Evolutionary conservation across 2,329 filamentous ascomycete species (phyloP), one percentile per base, ranked within the genome.

Genomic region (Chaetomium olivaceum): DNA sequence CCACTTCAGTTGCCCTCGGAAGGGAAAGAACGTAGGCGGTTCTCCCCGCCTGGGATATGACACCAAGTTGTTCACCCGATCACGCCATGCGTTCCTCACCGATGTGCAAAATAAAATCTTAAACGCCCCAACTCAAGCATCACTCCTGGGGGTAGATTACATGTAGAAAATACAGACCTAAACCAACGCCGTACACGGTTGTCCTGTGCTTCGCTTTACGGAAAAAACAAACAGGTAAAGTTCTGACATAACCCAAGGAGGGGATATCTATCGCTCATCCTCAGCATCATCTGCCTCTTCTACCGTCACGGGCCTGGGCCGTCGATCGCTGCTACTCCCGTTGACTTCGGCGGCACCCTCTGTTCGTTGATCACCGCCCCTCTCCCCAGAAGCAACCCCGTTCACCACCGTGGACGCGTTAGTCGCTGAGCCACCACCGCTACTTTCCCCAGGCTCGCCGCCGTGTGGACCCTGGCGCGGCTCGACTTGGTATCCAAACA

Each of bases 211-310:
- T 56, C 16, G 51, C 52, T 46, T 56, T 8, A 39, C 58, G 33
- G 12, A 36, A 36, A 39, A 52, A 36, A 33, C 2, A 25, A n/a
- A 43, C 39, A 43, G 6, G 6, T 14, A 39, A 61, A 29, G 23
- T 39, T 12, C 7, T 8, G 3, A 54, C 11, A 19, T 19, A 54
- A 9, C 27, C 39, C 33, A 50, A 25, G 9, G 21, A 12, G 7
- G n/a, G 4, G 16, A 51, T 6, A 31, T 51, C 52, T 51, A 62
- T 14, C 29, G 52, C 48, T 66, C 60, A 6, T 77, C 77, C 1
- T 75, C 74, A 7, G 39, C 39, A 31, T 80, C 77, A 61, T 81
- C 79, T 2, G 73, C 77, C 62, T 83, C 82, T 69, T 83, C 81
- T 6, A 85, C 77, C 4, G 81, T 82, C 12, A 76, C 82, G 4